phyloP scores from a whole-genome alignment of 768 basidiomycete genomes.

The Pleurotus salmoneostramineus region DNA sequence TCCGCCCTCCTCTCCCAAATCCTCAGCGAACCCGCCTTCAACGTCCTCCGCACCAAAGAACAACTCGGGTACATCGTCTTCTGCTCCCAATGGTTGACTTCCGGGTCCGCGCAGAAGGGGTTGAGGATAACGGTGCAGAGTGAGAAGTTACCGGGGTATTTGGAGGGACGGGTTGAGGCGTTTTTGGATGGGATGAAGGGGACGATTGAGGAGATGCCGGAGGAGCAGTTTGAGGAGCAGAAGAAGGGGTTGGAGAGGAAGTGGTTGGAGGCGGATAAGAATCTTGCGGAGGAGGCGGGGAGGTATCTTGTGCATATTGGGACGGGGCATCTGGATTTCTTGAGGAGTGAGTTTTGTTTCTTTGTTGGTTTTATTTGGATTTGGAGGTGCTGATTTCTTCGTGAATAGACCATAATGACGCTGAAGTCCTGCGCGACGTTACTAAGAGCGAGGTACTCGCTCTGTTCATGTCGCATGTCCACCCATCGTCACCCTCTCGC shows the following conservation, averaged over 20 bases:
- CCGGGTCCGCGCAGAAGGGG: slow-evolving; percentile 70
- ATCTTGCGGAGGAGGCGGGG: slow-evolving; percentile 75
- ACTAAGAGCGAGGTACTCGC: slow-evolving; percentile 72
- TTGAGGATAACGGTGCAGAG: slow-evolving; percentile 86
- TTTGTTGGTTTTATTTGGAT: neutral
- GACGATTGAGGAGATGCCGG: slow-evolving; percentile 63
- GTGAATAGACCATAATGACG: slow-evolving; percentile 66
- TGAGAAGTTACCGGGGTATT: slow-evolving; percentile 72
- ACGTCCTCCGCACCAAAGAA: slow-evolving; percentile 87
- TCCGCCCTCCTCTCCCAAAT: slow-evolving; percentile 78
- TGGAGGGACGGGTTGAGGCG: slow-evolving; percentile 86
- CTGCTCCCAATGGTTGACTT: slow-evolving; percentile 49
- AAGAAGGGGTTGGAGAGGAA: slow-evolving; percentile 72
- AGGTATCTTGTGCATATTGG: slow-evolving; percentile 69
- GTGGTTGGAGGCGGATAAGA: slow-evolving; percentile 86
- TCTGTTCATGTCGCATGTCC: slow-evolving; percentile 66
- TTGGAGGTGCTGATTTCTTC: slow-evolving; percentile 6
- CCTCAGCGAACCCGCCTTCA: slow-evolving; percentile 88
- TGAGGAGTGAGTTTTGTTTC: slow-evolving; percentile 54
- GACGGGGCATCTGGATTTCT: slow-evolving; percentile 83
- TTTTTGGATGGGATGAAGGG: slow-evolving; percentile 77
- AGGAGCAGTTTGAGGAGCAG: slow-evolving; percentile 75
- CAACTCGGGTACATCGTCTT: slow-evolving; percentile 93
- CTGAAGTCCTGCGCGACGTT: slow-evolving; percentile 54
- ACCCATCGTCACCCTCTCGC: slow-evolving; percentile 63